These are phyloP conservation scores for Acanthamoeba rhysodes DNA, from an alignment of 208 protist species.

Conservation along the genomic window DNA sequence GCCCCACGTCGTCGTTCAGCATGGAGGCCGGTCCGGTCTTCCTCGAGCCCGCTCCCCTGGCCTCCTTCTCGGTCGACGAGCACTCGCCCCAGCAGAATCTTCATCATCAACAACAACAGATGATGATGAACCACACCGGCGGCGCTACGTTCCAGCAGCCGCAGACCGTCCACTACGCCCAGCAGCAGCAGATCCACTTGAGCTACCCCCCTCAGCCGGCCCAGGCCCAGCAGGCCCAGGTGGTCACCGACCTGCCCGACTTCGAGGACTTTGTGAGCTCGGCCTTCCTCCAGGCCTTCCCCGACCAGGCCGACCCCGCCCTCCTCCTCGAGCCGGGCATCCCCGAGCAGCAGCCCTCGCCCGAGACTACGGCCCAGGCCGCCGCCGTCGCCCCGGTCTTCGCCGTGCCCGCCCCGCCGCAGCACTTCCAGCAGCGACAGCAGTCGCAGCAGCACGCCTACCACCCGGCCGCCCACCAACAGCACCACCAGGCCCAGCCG, in stretches of 20 bases:
- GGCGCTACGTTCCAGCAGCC: background rate
- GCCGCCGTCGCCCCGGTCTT: background rate
- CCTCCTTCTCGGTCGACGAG: slow-evolving; percentile 15
- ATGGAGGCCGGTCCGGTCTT: background rate
- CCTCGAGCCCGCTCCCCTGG: background rate
- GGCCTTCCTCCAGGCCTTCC: slow-evolving; percentile 10
- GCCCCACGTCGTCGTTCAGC: background rate
- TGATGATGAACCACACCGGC: too few relatives aligned
- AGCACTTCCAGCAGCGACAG: background rate
- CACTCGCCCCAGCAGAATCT: background rate
- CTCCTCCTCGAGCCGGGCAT: background rate
- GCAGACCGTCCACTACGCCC: background rate
- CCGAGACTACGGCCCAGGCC: background rate
- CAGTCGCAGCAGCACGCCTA: background rate
- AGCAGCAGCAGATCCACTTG: background rate
- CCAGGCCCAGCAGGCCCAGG: background rate
- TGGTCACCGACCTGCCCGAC: background rate
- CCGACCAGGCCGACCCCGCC: background rate
- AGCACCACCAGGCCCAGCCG: background rate
- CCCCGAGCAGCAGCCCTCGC: background rate
- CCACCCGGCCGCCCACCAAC: background rate
- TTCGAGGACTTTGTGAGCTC: slow-evolving; percentile 53
- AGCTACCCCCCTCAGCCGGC: background rate
- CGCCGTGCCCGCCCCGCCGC: background rate
- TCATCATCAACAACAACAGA: background rate